Base-by-base conservation (phyloP, 2,329 filamentous ascomycete genomes). In the Neocucurbitaria cava region DNA sequence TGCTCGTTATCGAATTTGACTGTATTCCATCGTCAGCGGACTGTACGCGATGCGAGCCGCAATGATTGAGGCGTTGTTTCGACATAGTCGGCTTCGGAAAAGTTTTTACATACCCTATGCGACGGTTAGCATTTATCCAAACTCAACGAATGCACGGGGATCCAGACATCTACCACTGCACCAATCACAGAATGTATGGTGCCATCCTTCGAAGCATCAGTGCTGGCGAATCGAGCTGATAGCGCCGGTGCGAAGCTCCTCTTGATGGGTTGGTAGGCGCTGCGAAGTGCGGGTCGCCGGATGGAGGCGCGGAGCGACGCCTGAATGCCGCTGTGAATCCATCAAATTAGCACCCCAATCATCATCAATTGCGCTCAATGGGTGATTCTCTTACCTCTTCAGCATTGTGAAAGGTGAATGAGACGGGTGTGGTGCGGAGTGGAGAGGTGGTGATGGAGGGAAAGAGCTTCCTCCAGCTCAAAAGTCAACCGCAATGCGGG, bases 1-100 rank as follows among this genome's bases (percentile, higher is more conserved):
- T 94, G 91, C 67, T 94, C 90, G 71, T 84, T 86, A 77, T 96
- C 92, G 85, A 98, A 98, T 86, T 98, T 98, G 81, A 97, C 94
- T 96, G 79, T 71, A 74, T 65, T 65, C 56, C 52, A 54, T 62
- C 50, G 66, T 79, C 60, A 78, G 76, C 54, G 50, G 21, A 50
- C n/a, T 26, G 40, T 40, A 46, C 21, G 44, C 23, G 71, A 72
- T 73, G 66, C 42, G 59, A 68, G 64, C 59, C 68, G 65, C 71
- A 70, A 65, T 66, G 58, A 64, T 58, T 63, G 39, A 52, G 43
- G 49, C 52, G 52, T 46, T 56, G 52, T 54, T 53, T 45, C 40
- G 31, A 31, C 46, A 50, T 51, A 44, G 58, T 45, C 54, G 49
- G 49, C 30, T 45, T 24, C 46, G 64, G 59, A 74, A 76, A 74